Evolutionary conservation across 2,329 filamentous ascomycete species (phyloP), one percentile per base, ranked within the genome.

Genomic region (Pseudocercospora eumusae): DNA sequence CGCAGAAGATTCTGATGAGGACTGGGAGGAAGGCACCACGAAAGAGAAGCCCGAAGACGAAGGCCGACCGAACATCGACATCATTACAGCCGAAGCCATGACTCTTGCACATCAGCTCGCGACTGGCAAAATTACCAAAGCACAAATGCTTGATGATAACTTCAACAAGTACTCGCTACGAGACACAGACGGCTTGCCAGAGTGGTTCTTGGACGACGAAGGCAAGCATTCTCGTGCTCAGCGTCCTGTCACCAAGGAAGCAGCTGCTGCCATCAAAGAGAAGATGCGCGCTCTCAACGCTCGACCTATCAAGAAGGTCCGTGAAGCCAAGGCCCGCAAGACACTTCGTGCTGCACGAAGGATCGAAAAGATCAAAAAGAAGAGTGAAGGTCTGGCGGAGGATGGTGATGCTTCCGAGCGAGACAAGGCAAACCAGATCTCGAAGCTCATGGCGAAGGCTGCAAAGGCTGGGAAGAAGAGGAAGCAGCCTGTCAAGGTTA

Each of bases 21-120:
- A 81, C 2, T 88, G 91, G 62, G 87, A 91, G 71, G 81, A 69
- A 68, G 82, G 86, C 52, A 81, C 86, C 64, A 84, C 87, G 57
- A 86, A 85, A 40, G 63, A 57, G 8, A 40, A 61, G 65, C 57
- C 67, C 3, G 82, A 86, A 59, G 63, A 65, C 33, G 66, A 70
- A 55, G 88, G 88, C 61, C 85, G 83, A 59, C 75, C 77, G 83
- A 93, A 97, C 74, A 96, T 99, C 77, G 92, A 98, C 75, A 98
- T 99, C 72, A 96, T 98, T 73, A 99, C 95, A n/a, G 95, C 92
- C 4, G 95, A 99, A 81, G 95, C 96, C 66, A 99, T 99, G 95
- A 96, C 93, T 0, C 84, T 99, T 15, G 96, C 95, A 0, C 95
- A 98, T 68, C 86, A 92, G 73, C 88, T 99, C 62, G 95, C 93